phyloP scores from a whole-genome alignment of 495 filamentous ascomycete species.

The Hypoxylon lenormandii region DNA sequence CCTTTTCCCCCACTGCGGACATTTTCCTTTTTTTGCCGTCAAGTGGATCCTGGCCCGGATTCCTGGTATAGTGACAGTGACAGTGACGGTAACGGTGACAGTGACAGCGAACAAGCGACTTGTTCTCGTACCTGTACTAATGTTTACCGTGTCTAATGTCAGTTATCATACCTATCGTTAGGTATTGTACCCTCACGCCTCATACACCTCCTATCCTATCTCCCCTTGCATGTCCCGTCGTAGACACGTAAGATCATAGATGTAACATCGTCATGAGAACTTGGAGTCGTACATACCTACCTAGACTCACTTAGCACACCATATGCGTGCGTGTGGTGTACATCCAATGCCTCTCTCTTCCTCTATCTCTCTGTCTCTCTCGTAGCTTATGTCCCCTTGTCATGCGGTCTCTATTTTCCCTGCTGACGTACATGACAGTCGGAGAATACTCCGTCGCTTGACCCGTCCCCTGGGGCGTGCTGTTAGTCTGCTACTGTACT shows the following conservation, averaged over 20 bases:
- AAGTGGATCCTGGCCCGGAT: slow-evolving; percentile 30
- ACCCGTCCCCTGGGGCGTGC: slow-evolving; percentile 8
- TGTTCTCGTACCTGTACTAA: neutral
- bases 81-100: too few relatives aligned
- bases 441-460: slow-evolving; percentile 43
- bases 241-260: slow-evolving; percentile 23
- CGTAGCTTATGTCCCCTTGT: slow-evolving; percentile 16
- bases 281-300: neutral
- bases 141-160: slow-evolving; percentile 13
- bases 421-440: slow-evolving; percentile 42
- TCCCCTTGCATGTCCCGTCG: slow-evolving; percentile 11
- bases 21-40: slow-evolving; percentile 8
- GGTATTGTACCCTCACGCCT: neutral
- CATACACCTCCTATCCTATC: too few relatives aligned
- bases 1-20: slow-evolving; percentile 9
- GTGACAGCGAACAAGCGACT: too few relatives aligned
- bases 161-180: too few relatives aligned
- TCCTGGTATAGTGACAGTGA: slow-evolving; percentile 26
- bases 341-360: too few relatives aligned
- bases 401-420: slow-evolving; percentile 25
- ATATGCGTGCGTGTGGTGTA: slow-evolving; percentile 4
- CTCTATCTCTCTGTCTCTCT: slow-evolving; percentile 4
- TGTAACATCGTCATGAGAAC: slow-evolving; percentile 13
- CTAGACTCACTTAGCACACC: slow-evolving; percentile 12
- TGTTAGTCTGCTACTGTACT: slow-evolving; percentile 14